Conservation (phyloP, 164 flowering plant species). For the Litsea cubeba region DNA sequence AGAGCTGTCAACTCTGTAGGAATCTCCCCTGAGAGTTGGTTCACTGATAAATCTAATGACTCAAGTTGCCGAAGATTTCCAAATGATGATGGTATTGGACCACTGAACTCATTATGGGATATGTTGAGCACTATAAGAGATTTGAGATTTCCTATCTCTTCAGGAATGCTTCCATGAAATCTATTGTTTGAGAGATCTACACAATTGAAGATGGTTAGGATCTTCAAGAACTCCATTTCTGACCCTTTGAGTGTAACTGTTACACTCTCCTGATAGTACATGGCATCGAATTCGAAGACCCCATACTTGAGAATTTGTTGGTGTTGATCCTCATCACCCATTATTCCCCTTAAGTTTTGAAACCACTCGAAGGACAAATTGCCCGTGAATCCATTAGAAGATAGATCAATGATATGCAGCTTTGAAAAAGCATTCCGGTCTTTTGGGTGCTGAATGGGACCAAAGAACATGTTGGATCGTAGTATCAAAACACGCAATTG, state of each 20-base stretch:
- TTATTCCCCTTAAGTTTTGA: constrained; percentile 37
- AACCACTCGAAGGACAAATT: constrained; percentile 15
- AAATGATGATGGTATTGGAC: constrained; percentile 34
- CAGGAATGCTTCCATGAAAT: constrained; percentile 44
- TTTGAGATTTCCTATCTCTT: constrained; percentile 26
- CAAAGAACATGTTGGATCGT: neutral
- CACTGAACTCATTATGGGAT: constrained; percentile 38
- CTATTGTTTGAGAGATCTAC: constrained; percentile 45
- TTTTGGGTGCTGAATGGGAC: neutral
- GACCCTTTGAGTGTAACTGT: constrained; percentile 40
- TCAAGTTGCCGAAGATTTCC: constrained; percentile 23
- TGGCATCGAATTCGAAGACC: neutral
- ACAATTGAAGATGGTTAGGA: constrained; percentile 30
- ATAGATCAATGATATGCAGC: constrained; percentile 54
- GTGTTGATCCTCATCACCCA: constrained; percentile 5
- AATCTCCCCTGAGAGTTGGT: constrained; percentile 30
- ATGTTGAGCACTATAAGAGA: constrained; percentile 43
- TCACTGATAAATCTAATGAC: constrained; percentile 27
- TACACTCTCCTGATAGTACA: constrained; percentile 37
- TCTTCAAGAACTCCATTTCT: constrained; percentile 31
- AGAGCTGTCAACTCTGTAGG: constrained; percentile 20
- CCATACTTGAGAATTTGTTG: neutral
- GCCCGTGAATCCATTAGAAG: constrained; percentile 46
- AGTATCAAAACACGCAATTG: constrained; percentile 44
- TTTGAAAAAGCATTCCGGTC: constrained; percentile 10